These are phyloP conservation scores for Dryas octopetala DNA, from an alignment of 306 rosid genomes.

Conservation along the genomic window DNA sequence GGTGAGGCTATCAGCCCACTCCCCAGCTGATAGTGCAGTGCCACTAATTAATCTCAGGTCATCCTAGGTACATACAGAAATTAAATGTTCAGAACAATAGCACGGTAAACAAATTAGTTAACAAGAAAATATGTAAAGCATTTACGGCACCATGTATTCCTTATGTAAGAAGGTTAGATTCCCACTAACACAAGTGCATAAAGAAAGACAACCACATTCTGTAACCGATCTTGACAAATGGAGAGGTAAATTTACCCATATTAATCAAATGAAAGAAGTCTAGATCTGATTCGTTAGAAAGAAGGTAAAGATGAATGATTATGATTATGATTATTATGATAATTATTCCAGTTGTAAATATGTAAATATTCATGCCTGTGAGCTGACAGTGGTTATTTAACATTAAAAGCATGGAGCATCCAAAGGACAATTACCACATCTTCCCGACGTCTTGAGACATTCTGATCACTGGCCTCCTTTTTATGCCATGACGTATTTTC, in stretches of 20 bases:
- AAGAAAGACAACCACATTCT: not conserved
- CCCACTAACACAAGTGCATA: not conserved
- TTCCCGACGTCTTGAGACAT: constrained; percentile 41
- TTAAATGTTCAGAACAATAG: constrained; percentile 1
- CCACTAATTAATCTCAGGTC: constrained; percentile 57
- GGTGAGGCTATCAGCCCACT: constrained; percentile 99
- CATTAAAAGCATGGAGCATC: not conserved
- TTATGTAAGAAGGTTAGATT: not conserved
- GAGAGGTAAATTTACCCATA: not conserved
- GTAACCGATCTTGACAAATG: not conserved
- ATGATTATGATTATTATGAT: too few relatives aligned
- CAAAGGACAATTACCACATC: constrained; percentile 57
- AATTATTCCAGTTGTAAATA: not conserved
- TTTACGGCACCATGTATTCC: not conserved
- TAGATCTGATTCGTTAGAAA: not conserved
- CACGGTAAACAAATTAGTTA: not conserved
- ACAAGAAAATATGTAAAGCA: not conserved
- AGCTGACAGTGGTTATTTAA: constrained; percentile 9
- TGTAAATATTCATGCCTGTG: not conserved
- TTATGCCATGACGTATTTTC: constrained; percentile 39
- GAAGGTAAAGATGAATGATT: not conserved
- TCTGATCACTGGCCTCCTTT: constrained; percentile 46
- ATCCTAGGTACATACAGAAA: constrained; percentile 42
- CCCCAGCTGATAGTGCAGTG: constrained; percentile 70
- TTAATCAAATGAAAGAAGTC: not conserved